Percentiles rank a stretch among this genome's conserved stretches.
These are phyloP conservation scores for Chaetomium globosum DNA, from an alignment of 2,329 filamentous ascomycete species.

Conservation along the genomic window DNA sequence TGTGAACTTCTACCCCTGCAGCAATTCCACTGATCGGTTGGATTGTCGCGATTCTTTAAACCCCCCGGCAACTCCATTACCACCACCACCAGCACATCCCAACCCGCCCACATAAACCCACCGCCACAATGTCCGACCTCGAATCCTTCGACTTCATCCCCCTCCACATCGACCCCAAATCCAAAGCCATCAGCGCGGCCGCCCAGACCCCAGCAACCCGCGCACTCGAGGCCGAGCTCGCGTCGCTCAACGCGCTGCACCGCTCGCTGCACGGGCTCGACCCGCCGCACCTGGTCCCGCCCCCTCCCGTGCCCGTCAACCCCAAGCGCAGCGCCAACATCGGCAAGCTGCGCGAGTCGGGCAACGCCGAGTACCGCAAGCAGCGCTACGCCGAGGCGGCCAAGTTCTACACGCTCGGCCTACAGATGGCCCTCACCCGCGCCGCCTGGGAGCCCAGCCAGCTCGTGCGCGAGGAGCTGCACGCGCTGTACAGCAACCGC, in stretches of 20 bases:
- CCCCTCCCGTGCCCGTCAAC: conserved; percentile 87
- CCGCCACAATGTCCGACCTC: conserved; percentile 46
- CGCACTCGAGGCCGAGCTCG: conserved; percentile 65
- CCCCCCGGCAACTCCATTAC: not conserved
- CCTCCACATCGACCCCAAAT: conserved; percentile 76
- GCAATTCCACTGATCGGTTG: not conserved
- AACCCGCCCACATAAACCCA: not conserved
- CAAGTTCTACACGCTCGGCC: conserved; percentile 78
- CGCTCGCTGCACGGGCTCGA: conserved; percentile 68
- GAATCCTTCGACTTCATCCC: conserved; percentile 82
- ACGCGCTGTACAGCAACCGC: conserved; percentile 78
- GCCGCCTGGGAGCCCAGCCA: conserved; percentile 86
- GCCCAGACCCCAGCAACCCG: conserved; percentile 36
- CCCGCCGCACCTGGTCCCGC: conserved; percentile 67
- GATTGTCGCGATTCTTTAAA: not conserved
- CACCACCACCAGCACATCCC: not conserved
- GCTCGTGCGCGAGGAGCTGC: conserved; percentile 81
- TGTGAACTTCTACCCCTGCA: not conserved
- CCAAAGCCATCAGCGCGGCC: conserved; percentile 67
- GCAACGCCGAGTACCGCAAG: conserved; percentile 82
- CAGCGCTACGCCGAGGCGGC: conserved; percentile 73
- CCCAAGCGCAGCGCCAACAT: conserved; percentile 88
- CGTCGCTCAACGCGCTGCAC: conserved; percentile 77
- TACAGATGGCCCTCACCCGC: conserved; percentile 82
- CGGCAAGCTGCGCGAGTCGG: conserved; percentile 85